Evolutionary conservation across 2,329 filamentous ascomycete genomes (phyloP), one percentile per base, ranked within the genome.

Genomic region (Ophiocordyceps australis): DNA sequence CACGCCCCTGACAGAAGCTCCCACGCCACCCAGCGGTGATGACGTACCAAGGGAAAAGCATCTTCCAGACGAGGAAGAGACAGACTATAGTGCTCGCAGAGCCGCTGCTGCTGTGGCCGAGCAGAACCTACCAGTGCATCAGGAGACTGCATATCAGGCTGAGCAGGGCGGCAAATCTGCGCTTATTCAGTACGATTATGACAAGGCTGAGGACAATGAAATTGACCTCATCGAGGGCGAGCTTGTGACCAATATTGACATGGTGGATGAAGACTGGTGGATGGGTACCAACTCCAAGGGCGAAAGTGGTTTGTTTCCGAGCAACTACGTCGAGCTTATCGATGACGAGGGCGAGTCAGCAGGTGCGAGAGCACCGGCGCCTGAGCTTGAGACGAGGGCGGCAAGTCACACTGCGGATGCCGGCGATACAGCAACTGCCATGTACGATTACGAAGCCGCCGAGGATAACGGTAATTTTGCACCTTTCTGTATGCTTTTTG

Each of bases 191-290:
- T 98, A 89, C 47, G 89, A 98, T 46, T 98, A 98, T 45, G 86
- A 94, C 42, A 94, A 91, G 55, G 83, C 83, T 2, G 89, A 98
- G 50, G 85, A 93, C 37, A 98, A 98, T 42, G 89, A 98, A 54
- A 69, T 98, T 30, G 83, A 93, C 36, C 65, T 98, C 12, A 63
- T 68, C 15, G 89, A 98, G 52, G 85, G 85, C 34, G 80, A 94
- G 41, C 69, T 74, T 35, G 76, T 98, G 20, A 83, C 68, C 14
- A 76, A 93, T 45, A 93, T 98, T 41, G 82, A 95, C 34, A 91
- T 91, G 79, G 82, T 98, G 3, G 89, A 95, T 39, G 78, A 91
- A 26, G 86, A 98, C 46, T 98, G 89, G 89, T 98, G 89, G 89
- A 78, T 93, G 67, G 89, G 91, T 22, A 80, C 77, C 37, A 98